phyloP scores from a whole-genome alignment of 176 grass and related monocot species.

The Eleusine coracana region DNA sequence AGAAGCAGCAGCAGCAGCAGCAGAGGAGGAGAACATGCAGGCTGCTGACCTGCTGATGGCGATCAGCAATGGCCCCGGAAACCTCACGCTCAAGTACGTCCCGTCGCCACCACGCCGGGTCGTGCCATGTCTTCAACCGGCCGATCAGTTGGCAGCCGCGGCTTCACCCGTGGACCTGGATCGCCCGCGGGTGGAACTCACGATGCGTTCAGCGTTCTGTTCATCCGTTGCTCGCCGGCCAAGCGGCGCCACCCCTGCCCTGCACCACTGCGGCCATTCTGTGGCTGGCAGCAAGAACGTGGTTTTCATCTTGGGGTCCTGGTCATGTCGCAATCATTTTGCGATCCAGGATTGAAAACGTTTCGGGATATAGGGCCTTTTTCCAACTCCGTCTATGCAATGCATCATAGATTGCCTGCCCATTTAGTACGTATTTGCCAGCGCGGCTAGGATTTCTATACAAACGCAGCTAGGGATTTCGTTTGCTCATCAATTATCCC shows the following conservation, averaged over 20 bases:
- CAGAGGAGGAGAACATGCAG: background rate
- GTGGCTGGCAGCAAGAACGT: too few relatives aligned
- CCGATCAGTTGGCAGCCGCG: background rate
- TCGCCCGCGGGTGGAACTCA: background rate
- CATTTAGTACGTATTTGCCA: background rate
- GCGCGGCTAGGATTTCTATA: background rate
- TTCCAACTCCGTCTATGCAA: background rate
- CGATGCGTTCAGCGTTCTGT: too few relatives aligned
- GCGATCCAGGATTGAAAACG: constrained; percentile 23
- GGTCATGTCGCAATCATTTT: background rate
- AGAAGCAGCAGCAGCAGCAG: background rate
- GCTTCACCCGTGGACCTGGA: background rate
- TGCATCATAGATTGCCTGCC: background rate
- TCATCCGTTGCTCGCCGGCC: background rate
- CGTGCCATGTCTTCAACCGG: constrained; percentile 1
- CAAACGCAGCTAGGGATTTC: background rate
- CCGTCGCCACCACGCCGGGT: too few relatives aligned
- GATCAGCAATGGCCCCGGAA: background rate
- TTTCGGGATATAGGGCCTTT: background rate
- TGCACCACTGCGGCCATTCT: too few relatives aligned
- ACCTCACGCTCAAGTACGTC: background rate
- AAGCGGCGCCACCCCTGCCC: too few relatives aligned
- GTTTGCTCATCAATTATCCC: background rate
- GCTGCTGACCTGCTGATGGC: background rate
- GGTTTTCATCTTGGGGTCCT: background rate